Percentiles rank a stretch among this genome's conserved stretches.
Evolutionary conservation across 2,329 filamentous ascomycete genomes (phyloP).

Genomic region (Venturia nashicola): DNA sequence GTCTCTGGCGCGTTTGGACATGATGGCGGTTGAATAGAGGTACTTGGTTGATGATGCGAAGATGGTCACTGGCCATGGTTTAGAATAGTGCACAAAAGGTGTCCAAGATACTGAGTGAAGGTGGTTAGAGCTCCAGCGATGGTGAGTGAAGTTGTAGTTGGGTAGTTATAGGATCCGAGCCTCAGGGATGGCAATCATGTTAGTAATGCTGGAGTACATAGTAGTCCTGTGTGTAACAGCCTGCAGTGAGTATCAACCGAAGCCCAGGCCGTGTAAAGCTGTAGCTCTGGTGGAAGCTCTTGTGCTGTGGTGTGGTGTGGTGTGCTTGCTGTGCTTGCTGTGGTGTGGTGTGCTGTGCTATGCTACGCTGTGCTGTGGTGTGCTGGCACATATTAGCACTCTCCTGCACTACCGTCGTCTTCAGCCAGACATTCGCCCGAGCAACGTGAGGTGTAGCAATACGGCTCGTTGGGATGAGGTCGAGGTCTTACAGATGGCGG

Average conservation of each 20-base stretch:
- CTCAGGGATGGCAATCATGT: not conserved
- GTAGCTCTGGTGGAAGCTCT: not conserved
- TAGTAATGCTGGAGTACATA: not conserved
- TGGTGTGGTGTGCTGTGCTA: no score
- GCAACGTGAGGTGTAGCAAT: not conserved
- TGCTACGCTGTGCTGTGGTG: no score
- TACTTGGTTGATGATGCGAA: no score
- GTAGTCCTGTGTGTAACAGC: not conserved
- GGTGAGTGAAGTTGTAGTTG: no score
- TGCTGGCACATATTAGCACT: no score
- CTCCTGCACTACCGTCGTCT: not conserved
- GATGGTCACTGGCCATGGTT: not conserved
- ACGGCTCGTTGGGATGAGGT: not conserved
- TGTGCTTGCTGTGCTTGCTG: no score
- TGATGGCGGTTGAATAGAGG: constrained; percentile 18
- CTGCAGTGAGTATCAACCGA: not conserved
- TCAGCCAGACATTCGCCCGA: not conserved
- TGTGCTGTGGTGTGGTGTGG: not conserved
- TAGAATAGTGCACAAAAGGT: not conserved
- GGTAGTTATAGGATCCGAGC: no score
- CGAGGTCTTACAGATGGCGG: not conserved
- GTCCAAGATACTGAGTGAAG: no score
- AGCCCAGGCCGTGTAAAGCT: not conserved
- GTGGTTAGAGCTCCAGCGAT: no score
- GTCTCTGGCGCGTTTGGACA: constrained; percentile 50